Conservation (phyloP, 2,329 filamentous ascomycete species). For the Ambrosiella xylebori region DNA sequence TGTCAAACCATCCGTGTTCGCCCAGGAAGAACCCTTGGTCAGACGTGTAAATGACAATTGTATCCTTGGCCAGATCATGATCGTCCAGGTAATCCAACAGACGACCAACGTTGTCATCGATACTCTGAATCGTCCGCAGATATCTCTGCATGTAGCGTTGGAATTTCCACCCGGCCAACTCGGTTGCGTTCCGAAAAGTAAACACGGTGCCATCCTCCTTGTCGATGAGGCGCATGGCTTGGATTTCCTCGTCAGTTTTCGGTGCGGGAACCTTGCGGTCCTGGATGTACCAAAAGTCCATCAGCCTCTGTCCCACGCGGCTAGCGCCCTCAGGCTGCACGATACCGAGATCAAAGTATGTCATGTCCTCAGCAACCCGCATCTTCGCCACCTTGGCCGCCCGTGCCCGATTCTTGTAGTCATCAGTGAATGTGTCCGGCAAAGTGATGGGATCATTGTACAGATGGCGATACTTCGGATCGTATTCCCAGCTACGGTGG, state of each 20-base stretch:
- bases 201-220: slow-evolving; percentile 22
- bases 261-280: neutral
- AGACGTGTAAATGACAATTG: neutral
- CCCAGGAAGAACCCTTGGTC: neutral
- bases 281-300: neutral
- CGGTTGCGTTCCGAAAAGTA: neutral
- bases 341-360: neutral
- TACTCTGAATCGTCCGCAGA: neutral
- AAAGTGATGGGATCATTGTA: neutral
- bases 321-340: neutral
- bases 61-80: neutral
- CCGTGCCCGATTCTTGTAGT: neutral
- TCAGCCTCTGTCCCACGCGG: neutral
- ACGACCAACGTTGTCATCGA: neutral
- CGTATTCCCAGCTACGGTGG: neutral
- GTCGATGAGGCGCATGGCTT: neutral
- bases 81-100: neutral
- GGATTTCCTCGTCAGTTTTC: neutral
- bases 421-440: neutral
- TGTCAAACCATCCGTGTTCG: neutral
- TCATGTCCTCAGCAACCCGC: neutral
- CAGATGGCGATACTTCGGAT: neutral
- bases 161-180: neutral
- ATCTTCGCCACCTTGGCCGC: neutral
- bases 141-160: neutral